These are phyloP conservation scores for Backusella psychrophila DNA, from an alignment of 192 early-diverging fungal genomes.

Conservation along the genomic window DNA sequence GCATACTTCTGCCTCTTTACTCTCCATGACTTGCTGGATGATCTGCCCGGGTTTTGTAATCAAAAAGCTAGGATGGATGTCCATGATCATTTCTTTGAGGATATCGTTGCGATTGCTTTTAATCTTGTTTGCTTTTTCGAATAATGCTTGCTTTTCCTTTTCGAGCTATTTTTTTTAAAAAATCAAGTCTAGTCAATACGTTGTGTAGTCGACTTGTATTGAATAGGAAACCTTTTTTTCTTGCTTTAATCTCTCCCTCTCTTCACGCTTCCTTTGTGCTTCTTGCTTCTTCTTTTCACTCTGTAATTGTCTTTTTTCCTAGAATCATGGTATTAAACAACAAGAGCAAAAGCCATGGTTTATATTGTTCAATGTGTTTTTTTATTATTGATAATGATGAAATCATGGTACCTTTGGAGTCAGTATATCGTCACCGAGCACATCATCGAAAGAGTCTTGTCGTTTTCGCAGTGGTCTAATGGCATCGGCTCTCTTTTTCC, in stretches of 20 bases:
- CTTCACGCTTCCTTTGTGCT: background rate
- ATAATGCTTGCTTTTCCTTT: conserved; percentile 13
- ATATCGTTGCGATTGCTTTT: conserved; percentile 22
- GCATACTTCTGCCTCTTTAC: background rate
- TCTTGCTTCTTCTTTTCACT: conserved; percentile 8
- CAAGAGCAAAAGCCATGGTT: background rate
- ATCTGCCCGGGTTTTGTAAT: conserved; percentile 26
- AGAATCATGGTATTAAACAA: background rate
- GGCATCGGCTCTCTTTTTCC: background rate
- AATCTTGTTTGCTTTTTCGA: conserved; percentile 36
- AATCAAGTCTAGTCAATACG: background rate
- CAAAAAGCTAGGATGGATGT: conserved; percentile 35
- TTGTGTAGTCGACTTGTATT: background rate
- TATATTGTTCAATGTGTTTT: background rate
- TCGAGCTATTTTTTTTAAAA: conserved; percentile 8
- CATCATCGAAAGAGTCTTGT: background rate
- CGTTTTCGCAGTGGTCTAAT: background rate
- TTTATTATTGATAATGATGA: background rate
- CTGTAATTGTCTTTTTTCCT: background rate
- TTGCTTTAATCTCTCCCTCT: background rate
- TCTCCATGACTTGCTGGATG: conserved; percentile 12
- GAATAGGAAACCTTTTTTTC: background rate
- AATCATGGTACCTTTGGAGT: background rate
- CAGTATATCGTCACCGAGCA: background rate
- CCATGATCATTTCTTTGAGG: conserved; percentile 44